Percentiles rank a stretch among this genome's conserved stretches.
Evolutionary conservation across 2,329 filamentous ascomycete species (phyloP).

Genomic region (Colletotrichum tanaceti): DNA sequence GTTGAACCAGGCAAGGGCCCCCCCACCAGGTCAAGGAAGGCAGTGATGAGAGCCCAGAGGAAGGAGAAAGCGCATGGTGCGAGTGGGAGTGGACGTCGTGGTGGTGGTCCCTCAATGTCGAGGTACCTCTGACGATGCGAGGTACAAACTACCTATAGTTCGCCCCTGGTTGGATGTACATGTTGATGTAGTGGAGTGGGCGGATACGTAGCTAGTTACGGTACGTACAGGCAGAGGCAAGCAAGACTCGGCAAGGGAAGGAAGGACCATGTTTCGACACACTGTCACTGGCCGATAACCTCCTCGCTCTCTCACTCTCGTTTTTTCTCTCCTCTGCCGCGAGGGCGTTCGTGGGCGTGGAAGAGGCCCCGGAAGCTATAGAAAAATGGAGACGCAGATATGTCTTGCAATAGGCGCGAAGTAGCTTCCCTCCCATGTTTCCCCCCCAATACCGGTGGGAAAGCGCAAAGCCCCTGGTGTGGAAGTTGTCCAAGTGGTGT

Average conservation of each 20-base stretch:
- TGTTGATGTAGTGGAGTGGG: not conserved
- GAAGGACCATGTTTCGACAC: slow-evolving; percentile 30
- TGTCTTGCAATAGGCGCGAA: slow-evolving; percentile 23
- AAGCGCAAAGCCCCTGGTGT: slow-evolving; percentile 22
- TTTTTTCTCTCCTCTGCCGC: not conserved
- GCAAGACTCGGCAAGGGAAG: slow-evolving; percentile 14
- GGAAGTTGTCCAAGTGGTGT: not conserved
- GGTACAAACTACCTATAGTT: slow-evolving; percentile 11
- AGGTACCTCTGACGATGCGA: slow-evolving; percentile 21
- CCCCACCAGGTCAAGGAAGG: slow-evolving; percentile 39
- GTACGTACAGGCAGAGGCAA: too few species aligned
- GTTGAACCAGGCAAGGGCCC: slow-evolving; percentile 41
- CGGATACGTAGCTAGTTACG: too few species aligned
- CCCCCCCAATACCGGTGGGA: slow-evolving; percentile 39
- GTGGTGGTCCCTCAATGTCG: slow-evolving; percentile 8
- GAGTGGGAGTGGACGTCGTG: slow-evolving; percentile 8
- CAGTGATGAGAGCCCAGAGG: slow-evolving; percentile 29
- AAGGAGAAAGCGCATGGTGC: slow-evolving; percentile 15
- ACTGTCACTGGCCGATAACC: slow-evolving; percentile 31
- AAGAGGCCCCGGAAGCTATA: slow-evolving; percentile 12
- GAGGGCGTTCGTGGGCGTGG: slow-evolving; percentile 20
- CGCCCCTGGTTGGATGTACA: not conserved
- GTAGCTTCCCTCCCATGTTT: slow-evolving; percentile 22
- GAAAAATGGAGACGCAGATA: slow-evolving; percentile 23
- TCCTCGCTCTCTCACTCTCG: slow-evolving; percentile 16